Base-by-base conservation (phyloP, 331 rosid species). In the Acacia concinna region DNA sequence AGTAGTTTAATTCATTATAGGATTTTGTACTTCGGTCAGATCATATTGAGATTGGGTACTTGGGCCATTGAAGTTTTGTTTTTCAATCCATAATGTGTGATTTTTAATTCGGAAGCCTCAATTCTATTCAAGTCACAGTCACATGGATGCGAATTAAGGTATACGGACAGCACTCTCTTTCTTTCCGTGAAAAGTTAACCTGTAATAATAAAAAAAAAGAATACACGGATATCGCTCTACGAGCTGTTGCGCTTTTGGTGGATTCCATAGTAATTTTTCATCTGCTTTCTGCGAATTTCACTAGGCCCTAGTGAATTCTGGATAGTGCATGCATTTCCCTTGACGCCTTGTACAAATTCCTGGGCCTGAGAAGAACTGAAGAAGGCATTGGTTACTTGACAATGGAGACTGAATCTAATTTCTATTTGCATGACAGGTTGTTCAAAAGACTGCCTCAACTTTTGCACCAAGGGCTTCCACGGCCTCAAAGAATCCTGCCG, bases 381-480 rank as follows among this genome's bases (percentile, higher is more conserved):
- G 13, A 27, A 72, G 23, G 25, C 32, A 23, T 37, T 75, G 17
- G 74, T 35, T 14, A 73, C 67, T 13, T 35, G 44, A 35, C 21
- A 74, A 28, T 21, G 3, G 37, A 15, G 46, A 37, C 34, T 60
- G 77, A 32, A 49, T 84, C 73, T 69, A 25, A 25, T 66, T 37
- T 37, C 5, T 64, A 31, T 65, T 78, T 70, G 20, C 41, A 13
- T 18, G n/a, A 74, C 81, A 93, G 99, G 97, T 91, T 68, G 98
- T 91, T 80, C 98, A 93, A 80, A 95, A 95, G 84, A 93, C 99
- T 71, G 98, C 99, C 32, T 92, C 98, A 65, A 95, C 99, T 4
- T 95, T 93, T 87, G 99, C 99, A 75, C 99, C 99, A 60, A 93
- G 99, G 80, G 97, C 98, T 83, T 93, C 98, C 23, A 89, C 93